Base-by-base conservation (phyloP, 352 stramenopile genomes). In the Lagenidium sp. region DNA sequence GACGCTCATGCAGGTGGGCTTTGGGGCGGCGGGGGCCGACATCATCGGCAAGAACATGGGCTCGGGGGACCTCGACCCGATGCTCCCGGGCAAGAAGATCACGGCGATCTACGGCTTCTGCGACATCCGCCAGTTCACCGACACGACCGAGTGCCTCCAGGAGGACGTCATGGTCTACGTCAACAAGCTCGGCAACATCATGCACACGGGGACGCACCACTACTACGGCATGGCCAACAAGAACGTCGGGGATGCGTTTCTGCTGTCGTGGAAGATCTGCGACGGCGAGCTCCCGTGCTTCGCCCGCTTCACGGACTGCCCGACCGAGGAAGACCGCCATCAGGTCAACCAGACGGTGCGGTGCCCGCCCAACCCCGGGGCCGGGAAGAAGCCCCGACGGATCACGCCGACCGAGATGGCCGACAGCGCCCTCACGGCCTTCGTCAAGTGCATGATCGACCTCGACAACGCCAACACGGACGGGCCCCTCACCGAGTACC, bases 91-190 rank as follows among this genome's bases (percentile, higher is more conserved):
- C 22, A 90, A 95, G 44, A 91, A 92, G 57, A 90, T 95, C 47
- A 94, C 84, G 21, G 89, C 93, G 15, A 84, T 98, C 48, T 98
- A 97, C 65, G 90, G 80, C 6, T 98, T 97, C 52, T 97, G 84
- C 40, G 85, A 95, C 52, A 97, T 98, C 53, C 94, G 95, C 23
- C 68, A 96, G 55, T 98, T 96, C 54, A 93, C 84, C 6, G 82
- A 94, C 48, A 92, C 82, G 6, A 96, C 82, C 38, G 85, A 96
- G 51, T 87, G 75, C 46, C 65, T 96, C 10, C 82, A 96, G 55
- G 75, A 95, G 61, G 85, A 96, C 36, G 82, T 95, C 21, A 94
- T 96, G 81, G 79, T 94, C 49, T 95, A 95, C 50, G 84, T 95
- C 23, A 96, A 96, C 64, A 94, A 95, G 42, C 63, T 96, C 5